These are phyloP conservation scores for Sarocladium strictum DNA, from an alignment of 2,329 filamentous ascomycete species.

Conservation along the genomic window DNA sequence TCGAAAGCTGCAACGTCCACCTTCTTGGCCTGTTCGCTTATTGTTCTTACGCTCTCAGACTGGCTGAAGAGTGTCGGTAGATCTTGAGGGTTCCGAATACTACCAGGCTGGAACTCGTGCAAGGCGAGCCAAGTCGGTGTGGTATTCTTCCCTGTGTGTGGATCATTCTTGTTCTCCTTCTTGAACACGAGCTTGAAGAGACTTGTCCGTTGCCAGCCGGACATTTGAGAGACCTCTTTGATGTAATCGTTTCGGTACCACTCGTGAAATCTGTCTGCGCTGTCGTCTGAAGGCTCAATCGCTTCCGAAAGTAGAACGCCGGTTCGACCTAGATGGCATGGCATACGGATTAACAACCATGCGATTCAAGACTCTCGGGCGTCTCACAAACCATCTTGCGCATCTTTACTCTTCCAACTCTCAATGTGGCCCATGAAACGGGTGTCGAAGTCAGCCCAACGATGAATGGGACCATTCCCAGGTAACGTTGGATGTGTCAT, in stretches of 20 bases:
- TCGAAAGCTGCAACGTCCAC: neutral
- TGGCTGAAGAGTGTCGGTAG: neutral
- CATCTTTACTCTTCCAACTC: conserved; percentile 1
- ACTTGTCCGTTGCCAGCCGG: neutral
- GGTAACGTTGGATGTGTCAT: neutral
- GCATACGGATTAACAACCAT: too few relatives aligned
- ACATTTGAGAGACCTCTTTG: neutral
- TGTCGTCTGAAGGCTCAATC: neutral
- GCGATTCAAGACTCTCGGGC: neutral
- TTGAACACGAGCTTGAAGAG: neutral
- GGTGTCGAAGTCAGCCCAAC: neutral
- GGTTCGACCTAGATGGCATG: neutral
- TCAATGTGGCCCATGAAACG: neutral
- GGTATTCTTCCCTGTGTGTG: neutral
- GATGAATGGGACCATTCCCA: neutral
- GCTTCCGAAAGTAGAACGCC: neutral
- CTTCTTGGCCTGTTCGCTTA: neutral
- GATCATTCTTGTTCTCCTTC: neutral
- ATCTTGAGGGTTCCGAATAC: neutral
- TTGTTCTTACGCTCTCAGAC: neutral
- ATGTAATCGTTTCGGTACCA: neutral
- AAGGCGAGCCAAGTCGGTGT: neutral
- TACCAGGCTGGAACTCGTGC: neutral
- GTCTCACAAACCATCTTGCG: neutral
- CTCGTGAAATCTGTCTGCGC: neutral